Conservation (phyloP, 73 alveolate genomes). For the Tetrahymena borealis region DNA sequence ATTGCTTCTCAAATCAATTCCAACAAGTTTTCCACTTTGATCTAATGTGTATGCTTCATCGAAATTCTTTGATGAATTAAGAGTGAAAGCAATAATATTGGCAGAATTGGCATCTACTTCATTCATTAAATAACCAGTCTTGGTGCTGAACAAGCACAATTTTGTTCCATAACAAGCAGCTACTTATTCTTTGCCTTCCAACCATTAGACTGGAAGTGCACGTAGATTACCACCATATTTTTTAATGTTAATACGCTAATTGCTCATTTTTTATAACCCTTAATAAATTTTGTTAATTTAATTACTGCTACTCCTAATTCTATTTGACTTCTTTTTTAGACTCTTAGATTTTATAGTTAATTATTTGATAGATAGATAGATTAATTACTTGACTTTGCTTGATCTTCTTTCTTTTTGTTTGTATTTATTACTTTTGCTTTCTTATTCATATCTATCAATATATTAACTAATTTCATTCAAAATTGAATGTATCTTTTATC, state of each 20-base stretch:
- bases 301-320: background rate
- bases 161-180: background rate
- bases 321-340: background rate
- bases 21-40: background rate
- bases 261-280: background rate
- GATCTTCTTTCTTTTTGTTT: background rate
- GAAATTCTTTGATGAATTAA: background rate
- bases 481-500: too few species aligned
- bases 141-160: background rate
- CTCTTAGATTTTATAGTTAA: background rate
- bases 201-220: background rate
- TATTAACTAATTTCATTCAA: background rate
- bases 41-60: slow-evolving; percentile 1
- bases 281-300: background rate
- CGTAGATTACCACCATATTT: background rate
- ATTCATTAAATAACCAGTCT: background rate
- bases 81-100: background rate
- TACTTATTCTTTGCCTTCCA: background rate
- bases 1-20: background rate
- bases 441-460: background rate
- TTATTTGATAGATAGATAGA: background rate
- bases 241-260: background rate
- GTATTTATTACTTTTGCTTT: background rate
- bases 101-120: background rate
- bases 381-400: background rate